Percentiles rank a stretch among this genome's conserved stretches.
These are phyloP conservation scores for Jatropha podagrica DNA, from an alignment of 441 rosid genomes.

Conservation along the genomic window DNA sequence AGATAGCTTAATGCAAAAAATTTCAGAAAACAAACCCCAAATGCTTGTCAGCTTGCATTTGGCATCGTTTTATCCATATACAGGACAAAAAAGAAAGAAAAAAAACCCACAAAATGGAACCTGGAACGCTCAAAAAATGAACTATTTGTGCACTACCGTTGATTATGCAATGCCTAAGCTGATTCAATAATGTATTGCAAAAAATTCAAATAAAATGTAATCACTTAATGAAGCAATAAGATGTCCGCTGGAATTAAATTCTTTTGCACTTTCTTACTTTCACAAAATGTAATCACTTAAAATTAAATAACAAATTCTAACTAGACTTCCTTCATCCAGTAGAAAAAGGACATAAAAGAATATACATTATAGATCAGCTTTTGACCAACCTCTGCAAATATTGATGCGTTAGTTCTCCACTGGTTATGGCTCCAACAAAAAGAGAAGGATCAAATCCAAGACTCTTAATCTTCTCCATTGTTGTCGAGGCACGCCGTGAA, in stretches of 20 bases:
- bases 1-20: too few relatives aligned
- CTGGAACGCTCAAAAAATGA: too few relatives aligned
- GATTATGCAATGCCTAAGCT: too few relatives aligned
- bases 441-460: constrained; percentile 90
- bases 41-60: too few relatives aligned
- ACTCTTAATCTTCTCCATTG: constrained; percentile 68
- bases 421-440: constrained; percentile 83
- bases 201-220: too few relatives aligned
- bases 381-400: constrained; percentile 46
- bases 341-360: background rate
- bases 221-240: too few relatives aligned
- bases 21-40: too few relatives aligned
- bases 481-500: constrained; percentile 82
- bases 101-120: too few relatives aligned
- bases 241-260: background rate
- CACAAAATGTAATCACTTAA: background rate
- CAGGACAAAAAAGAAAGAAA: too few relatives aligned
- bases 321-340: background rate
- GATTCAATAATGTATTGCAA: too few relatives aligned
- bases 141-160: too few relatives aligned
- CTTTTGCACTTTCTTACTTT: background rate
- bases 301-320: background rate
- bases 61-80: too few relatives aligned
- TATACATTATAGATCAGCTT: background rate
- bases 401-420: constrained; percentile 88